A percentile compares a stretch with the other conserved stretches of the same genome.
Conservation (phyloP, 2,329 filamentous ascomycete species). For the Fusarium piperis region DNA sequence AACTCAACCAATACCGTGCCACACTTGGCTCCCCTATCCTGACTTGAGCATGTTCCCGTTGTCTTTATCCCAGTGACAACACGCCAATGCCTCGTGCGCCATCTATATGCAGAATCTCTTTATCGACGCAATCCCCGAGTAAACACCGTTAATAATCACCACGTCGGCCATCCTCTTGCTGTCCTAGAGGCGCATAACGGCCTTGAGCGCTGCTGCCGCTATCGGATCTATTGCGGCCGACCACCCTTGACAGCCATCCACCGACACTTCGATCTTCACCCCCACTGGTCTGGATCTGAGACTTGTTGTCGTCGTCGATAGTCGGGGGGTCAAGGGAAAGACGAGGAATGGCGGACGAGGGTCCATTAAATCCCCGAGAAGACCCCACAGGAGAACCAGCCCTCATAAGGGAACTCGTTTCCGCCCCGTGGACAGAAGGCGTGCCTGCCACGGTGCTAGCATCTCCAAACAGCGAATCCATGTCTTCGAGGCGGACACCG, state of each 20-base stretch:
- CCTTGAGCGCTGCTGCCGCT: constrained; percentile 53
- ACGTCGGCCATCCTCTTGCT: constrained; percentile 51
- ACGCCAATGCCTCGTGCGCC: constrained; percentile 36
- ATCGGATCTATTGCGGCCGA: constrained; percentile 51
- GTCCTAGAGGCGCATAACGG: constrained; percentile 55
- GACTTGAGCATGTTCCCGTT: constrained; percentile 8
- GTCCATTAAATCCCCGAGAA: constrained; percentile 68
- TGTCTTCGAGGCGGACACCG: constrained; percentile 93
- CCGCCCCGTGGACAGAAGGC: constrained; percentile 77
- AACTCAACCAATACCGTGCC: constrained; percentile 10
- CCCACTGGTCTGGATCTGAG: constrained; percentile 46
- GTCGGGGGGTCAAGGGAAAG: constrained; percentile 84
- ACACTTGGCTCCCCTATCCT: constrained; percentile 20
- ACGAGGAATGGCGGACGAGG: constrained; percentile 78
- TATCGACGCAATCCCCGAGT: constrained; percentile 37
- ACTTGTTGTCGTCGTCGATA: constrained; percentile 61
- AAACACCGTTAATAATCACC: constrained; percentile 37
- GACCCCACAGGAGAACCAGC: constrained; percentile 78
- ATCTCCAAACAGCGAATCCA: constrained; percentile 95
- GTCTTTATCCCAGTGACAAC: constrained; percentile 29
- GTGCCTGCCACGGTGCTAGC: constrained; percentile 84
- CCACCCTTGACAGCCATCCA: constrained; percentile 59
- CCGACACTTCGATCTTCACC: constrained; percentile 56
- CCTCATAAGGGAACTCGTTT: constrained; percentile 84
- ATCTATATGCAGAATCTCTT: constrained; percentile 53